These are phyloP conservation scores for Aspergillus jensenii DNA, from an alignment of 2,329 filamentous ascomycete species.

Conservation along the genomic window DNA sequence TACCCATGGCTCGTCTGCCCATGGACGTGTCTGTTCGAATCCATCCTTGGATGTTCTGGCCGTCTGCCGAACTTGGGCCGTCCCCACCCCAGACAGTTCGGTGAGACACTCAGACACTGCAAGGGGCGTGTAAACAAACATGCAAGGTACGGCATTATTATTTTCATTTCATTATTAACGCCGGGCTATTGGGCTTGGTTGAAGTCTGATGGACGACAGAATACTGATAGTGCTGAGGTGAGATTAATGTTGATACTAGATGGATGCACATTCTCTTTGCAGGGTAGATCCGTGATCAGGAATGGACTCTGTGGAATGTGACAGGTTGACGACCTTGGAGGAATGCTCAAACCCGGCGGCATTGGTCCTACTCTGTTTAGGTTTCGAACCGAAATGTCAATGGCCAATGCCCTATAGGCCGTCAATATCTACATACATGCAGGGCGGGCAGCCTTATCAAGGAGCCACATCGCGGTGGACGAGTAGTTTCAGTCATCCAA, in stretches of 20 bases:
- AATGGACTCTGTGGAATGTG: not conserved
- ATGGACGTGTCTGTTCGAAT: not conserved
- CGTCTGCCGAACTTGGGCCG: not conserved
- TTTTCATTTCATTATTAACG: not conserved
- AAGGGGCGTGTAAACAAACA: slow-evolving; percentile 8
- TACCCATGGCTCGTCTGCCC: not conserved
- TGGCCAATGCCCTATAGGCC: not conserved
- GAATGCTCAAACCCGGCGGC: not conserved
- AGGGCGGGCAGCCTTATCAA: not conserved
- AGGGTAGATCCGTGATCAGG: not conserved
- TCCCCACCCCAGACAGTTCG: not conserved
- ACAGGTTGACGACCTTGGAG: not conserved
- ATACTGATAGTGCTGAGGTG: not conserved
- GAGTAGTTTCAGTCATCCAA: not conserved
- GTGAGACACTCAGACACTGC: not conserved
- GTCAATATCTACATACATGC: not conserved
- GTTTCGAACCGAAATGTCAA: too few species aligned
- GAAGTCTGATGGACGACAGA: not conserved
- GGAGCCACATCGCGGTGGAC: not conserved
- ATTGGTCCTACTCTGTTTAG: too few species aligned
- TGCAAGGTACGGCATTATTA: slow-evolving; percentile 6
- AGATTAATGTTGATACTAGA: not conserved
- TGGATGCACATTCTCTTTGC: not conserved
- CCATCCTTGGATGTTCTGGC: slow-evolving; percentile 1
- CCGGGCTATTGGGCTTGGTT: not conserved